Conservation (phyloP, 2,329 filamentous ascomycete genomes). For the Fusarium coffeatum region DNA sequence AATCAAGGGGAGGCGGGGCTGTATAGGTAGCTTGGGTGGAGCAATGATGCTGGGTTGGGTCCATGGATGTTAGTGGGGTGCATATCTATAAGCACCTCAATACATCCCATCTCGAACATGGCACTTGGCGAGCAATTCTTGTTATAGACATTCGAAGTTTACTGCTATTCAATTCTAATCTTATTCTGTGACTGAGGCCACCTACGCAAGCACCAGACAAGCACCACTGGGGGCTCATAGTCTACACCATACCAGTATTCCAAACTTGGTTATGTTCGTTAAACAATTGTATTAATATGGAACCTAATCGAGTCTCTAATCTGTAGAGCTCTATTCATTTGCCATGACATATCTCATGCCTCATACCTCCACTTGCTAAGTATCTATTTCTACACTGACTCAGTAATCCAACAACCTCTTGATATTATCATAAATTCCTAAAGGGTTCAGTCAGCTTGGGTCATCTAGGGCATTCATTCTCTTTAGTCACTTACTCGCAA, state of each 20-base stretch:
- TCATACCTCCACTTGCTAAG: neutral
- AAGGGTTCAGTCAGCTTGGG: slow-evolving; percentile 17
- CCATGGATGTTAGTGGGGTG: slow-evolving; percentile 26
- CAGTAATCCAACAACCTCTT: slow-evolving; percentile 74
- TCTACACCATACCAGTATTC: neutral
- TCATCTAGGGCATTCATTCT: neutral
- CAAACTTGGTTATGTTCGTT: neutral
- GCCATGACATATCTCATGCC: neutral
- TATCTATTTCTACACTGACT: neutral
- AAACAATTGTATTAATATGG: neutral
- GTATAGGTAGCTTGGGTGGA: slow-evolving; percentile 37
- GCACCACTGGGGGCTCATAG: neutral
- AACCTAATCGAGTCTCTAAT: neutral
- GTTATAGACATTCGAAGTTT: neutral
- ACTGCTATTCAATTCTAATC: neutral
- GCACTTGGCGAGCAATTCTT: neutral
- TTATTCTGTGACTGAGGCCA: too few relatives aligned
- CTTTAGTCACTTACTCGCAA: slow-evolving; percentile 75
- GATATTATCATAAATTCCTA: slow-evolving; percentile 78
- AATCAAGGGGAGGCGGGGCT: slow-evolving; percentile 44
- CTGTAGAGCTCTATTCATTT: neutral
- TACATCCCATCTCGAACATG: neutral
- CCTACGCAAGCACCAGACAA: too few relatives aligned
- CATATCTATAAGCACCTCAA: neutral
- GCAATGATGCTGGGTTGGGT: slow-evolving; percentile 14